Base-by-base conservation (phyloP, 2,329 filamentous ascomycete species). In the Fusarium tuaranense region DNA sequence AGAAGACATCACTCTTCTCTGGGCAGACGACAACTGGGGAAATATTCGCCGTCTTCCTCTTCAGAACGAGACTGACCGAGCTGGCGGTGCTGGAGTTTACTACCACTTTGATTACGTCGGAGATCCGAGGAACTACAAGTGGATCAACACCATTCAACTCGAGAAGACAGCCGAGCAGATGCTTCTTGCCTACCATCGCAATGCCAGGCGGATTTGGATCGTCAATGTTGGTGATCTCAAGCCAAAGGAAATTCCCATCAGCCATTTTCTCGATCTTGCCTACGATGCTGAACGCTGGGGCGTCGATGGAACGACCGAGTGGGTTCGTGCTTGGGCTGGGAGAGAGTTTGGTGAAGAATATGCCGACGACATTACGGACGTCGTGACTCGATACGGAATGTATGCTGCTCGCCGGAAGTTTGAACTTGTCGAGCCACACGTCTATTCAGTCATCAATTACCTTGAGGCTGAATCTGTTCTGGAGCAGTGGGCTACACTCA, bases 91-190 rank as follows among this genome's bases (percentile, higher is more conserved):
- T 25, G 91, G 91, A 27, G 88, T 92, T 2, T 88, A 87, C 70
- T 87, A 88, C 69, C 90, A 92, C 73, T 89, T 91, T 60, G 89
- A 92, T 71, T 92, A 91, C 65, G 91, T 92, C 3, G 91, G 91
- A 1, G 86, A 87, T 36, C 90, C 90, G 0, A 84, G 90, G 44
- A 87, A 88, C 79, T 91, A 89, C 79, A 90, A 89, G 68, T 90
- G 88, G 88, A 90, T 92, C 77, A 92, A 92, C 78, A 70, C 74
- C 1, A 68, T 73, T 16, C 65, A 83, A 59, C 75, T 78, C 6
- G 62, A 77, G n/a, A 78, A 78, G 71, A 78, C 76, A 81, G 78
- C 51, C 74, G 83, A 75, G 70, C 79, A 48, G 77, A 80, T 92
- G 81, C 83, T 85, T 51, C 81, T 89, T 12, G 88, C 90, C 0